Conservation (phyloP, 1,284 basidiomycete species). For the Cryptococcus sp. region DNA sequence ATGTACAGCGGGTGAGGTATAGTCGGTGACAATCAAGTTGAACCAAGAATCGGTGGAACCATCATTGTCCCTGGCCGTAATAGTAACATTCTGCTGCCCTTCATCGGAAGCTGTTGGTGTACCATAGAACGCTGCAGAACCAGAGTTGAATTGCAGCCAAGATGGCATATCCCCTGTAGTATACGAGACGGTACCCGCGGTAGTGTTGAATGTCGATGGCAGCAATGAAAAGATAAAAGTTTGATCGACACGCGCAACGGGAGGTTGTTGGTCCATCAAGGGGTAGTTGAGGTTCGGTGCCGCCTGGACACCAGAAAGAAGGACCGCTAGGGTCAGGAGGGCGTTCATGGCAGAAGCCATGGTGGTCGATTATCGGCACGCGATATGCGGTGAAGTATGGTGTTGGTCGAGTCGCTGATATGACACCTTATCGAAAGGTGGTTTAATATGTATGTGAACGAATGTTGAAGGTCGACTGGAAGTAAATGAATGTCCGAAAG, state of each 20-base stretch:
- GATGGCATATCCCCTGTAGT: slow-evolving; percentile 48
- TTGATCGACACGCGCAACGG: slow-evolving; percentile 45
- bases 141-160: slow-evolving; percentile 49
- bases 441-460: too few species aligned
- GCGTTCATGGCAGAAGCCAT: background rate
- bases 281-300: slow-evolving; percentile 46
- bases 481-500: too few species aligned
- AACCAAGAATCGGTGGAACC: slow-evolving; percentile 31
- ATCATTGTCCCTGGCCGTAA: slow-evolving; percentile 37
- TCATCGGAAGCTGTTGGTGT: slow-evolving; percentile 36
- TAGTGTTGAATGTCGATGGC: slow-evolving; percentile 16
- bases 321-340: background rate
- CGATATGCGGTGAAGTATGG: too few species aligned
- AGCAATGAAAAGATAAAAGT: slow-evolving; percentile 40
- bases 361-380: too few species aligned
- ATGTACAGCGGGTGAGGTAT: slow-evolving; percentile 40
- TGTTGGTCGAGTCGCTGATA: too few species aligned
- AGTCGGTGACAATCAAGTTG: slow-evolving; percentile 45
- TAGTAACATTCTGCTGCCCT: slow-evolving; percentile 27
- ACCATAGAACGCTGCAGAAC: slow-evolving; percentile 32
- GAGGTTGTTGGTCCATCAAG: slow-evolving; percentile 47
- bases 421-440: too few species aligned
- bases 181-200: slow-evolving; percentile 43
- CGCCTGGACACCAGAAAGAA: slow-evolving; percentile 13
- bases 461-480: too few species aligned